Percentiles rank a stretch among this genome's conserved stretches.
Conservation (phyloP, 1,284 basidiomycete genomes). For the Apiotrichum montevideense region DNA sequence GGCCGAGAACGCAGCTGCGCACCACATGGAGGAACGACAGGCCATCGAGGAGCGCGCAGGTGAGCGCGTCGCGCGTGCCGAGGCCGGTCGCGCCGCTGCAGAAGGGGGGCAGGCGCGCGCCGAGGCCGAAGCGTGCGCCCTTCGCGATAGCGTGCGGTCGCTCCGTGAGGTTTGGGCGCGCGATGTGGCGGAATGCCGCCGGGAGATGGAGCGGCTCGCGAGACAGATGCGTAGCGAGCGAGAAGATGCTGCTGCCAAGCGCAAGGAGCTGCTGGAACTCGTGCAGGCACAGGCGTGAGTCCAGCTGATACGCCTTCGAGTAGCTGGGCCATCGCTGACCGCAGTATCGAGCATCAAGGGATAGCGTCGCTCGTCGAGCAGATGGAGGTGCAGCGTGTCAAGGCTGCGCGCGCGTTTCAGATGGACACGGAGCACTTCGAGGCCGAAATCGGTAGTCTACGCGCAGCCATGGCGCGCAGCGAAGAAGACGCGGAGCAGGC, state of each 20-base stretch:
- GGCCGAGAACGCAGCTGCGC: conserved; percentile 33
- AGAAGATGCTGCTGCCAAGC: conserved; percentile 33
- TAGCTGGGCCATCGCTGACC: neutral
- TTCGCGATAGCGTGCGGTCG: conserved; percentile 37
- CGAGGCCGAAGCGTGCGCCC: conserved; percentile 33
- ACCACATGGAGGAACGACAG: conserved; percentile 32
- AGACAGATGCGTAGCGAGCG: conserved; percentile 28
- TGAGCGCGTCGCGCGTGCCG: conserved; percentile 30
- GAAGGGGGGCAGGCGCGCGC: conserved; percentile 22
- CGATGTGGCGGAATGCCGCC: conserved; percentile 33
- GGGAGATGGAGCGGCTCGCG: conserved; percentile 26
- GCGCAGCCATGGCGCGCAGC: conserved; percentile 23
- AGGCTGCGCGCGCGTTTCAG: conserved; percentile 15
- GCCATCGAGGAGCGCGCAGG: conserved; percentile 35
- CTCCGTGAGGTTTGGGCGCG: conserved; percentile 40
- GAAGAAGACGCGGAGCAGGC: conserved; percentile 22
- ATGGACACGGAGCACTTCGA: conserved; percentile 13
- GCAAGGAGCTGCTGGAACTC: conserved; percentile 25
- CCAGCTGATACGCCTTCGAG: neutral
- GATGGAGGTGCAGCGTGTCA: neutral
- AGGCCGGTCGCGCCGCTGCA: conserved; percentile 30
- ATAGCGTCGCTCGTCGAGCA: conserved; percentile 25
- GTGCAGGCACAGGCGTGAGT: conserved; percentile 37
- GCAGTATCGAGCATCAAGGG: conserved; percentile 28
- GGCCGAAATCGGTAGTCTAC: neutral